A percentile compares a stretch with the other conserved stretches of the same genome.
These are phyloP conservation scores for Hypoxylon lienhwacheense DNA, from an alignment of 495 filamentous ascomycete species.

Conservation along the genomic window DNA sequence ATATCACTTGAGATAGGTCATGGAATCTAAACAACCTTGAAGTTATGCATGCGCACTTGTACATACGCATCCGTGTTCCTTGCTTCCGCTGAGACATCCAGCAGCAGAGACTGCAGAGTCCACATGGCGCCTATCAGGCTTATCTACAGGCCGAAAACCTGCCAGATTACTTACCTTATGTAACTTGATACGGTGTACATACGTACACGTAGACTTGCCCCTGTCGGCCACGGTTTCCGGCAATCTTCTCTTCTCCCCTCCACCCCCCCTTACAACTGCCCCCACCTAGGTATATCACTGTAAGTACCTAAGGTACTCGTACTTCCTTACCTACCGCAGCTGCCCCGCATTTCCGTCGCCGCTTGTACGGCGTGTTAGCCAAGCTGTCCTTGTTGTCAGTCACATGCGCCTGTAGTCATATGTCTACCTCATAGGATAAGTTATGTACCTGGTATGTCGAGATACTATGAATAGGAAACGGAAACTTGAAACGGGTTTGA, in stretches of 20 bases:
- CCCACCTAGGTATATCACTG: background rate
- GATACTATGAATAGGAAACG: too few relatives aligned
- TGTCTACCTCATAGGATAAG: background rate
- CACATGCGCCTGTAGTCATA: slow-evolving; percentile 2
- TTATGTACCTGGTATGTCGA: background rate
- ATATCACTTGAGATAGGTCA: too few relatives aligned
- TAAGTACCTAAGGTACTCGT: too few relatives aligned
- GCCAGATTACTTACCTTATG: slow-evolving; percentile 20
- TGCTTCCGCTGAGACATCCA: slow-evolving; percentile 14
- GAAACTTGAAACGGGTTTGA: too few relatives aligned
- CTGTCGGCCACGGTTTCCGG: slow-evolving; percentile 15
- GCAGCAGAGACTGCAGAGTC: background rate
- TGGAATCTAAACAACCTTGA: background rate
- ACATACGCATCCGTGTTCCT: slow-evolving; percentile 12
- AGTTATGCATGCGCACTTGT: background rate
- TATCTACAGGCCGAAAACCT: slow-evolving; percentile 19
- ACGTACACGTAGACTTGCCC: slow-evolving; percentile 28
- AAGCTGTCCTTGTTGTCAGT: background rate
- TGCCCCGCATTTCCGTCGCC: slow-evolving; percentile 28
- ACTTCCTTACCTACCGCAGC: slow-evolving; percentile 15
- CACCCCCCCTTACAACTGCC: background rate
- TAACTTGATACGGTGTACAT: too few relatives aligned
- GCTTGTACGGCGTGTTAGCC: background rate
- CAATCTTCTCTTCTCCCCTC: slow-evolving; percentile 3
- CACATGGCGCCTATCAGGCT: slow-evolving; percentile 34